A percentile compares a stretch with the other conserved stretches of the same genome.
These are phyloP conservation scores for Kitagawia praeruptora DNA, from an alignment of 129 eudicot genomes.

Conservation along the genomic window DNA sequence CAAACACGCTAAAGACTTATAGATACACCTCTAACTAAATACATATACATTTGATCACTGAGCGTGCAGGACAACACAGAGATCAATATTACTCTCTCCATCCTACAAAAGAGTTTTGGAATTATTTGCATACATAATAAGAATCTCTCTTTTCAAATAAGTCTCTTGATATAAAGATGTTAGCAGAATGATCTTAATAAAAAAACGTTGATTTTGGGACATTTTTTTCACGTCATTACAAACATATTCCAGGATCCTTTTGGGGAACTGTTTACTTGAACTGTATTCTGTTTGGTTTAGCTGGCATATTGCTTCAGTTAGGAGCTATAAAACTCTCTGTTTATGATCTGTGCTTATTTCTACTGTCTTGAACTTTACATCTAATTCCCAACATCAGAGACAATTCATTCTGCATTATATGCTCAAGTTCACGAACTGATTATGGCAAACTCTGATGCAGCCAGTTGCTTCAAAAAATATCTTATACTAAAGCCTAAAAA, in stretches of 20 bases:
- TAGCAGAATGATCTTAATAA: background rate
- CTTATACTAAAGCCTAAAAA: too few species aligned
- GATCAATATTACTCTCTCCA: constrained; percentile 1
- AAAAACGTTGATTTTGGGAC: background rate
- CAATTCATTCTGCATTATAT: background rate
- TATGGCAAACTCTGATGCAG: background rate
- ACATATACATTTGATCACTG: background rate
- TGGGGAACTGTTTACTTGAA: background rate
- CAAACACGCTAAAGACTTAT: background rate
- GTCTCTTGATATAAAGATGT: background rate
- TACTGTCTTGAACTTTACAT: background rate
- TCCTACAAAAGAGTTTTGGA: background rate
- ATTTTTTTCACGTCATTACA: background rate
- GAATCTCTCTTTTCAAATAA: background rate
- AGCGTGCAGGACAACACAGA: background rate
- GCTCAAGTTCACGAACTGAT: background rate
- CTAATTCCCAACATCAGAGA: background rate
- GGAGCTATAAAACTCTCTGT: background rate
- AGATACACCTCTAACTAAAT: background rate
- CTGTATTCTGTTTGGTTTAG: background rate
- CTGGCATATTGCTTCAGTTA: background rate
- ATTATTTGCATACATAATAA: background rate
- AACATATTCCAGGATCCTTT: background rate
- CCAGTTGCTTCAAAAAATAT: background rate
- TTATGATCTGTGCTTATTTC: background rate